Evolutionary conservation across 441 rosid species (phyloP).

Genomic region (Aleurites moluccanus): DNA sequence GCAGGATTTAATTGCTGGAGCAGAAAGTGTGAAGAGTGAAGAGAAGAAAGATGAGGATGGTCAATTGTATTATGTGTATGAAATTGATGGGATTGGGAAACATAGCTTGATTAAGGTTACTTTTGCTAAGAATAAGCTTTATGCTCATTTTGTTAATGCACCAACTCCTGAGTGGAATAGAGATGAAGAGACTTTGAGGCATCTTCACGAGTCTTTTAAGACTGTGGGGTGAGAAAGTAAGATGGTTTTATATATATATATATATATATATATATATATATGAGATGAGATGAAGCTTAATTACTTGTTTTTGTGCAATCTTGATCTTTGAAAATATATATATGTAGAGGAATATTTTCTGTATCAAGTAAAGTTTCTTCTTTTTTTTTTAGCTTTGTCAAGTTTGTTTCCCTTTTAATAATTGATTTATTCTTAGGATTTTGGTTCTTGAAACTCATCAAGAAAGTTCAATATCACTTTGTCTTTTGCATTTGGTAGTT

Average conservation of each 20-base stretch:
- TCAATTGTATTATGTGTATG: slow-evolving; percentile 74
- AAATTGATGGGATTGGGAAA: slow-evolving; percentile 66
- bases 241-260: too few species aligned
- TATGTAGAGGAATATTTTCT: neutral
- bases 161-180: slow-evolving; percentile 81
- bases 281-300: slow-evolving; percentile 7
- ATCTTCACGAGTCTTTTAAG: slow-evolving; percentile 74
- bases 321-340: neutral
- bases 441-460: neutral
- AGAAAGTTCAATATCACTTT: too few species aligned
- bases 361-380: neutral
- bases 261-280: too few species aligned
- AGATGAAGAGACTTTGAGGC: slow-evolving; percentile 68
- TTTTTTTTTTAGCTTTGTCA: neutral
- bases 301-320: neutral
- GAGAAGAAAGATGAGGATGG: slow-evolving; percentile 76
- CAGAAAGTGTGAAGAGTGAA: slow-evolving; percentile 57
- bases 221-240: slow-evolving; percentile 22
- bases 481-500: too few species aligned
- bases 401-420: neutral
- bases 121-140: slow-evolving; percentile 81
- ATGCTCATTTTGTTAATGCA: slow-evolving; percentile 90
- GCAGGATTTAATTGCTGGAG: slow-evolving; percentile 77
- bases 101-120: slow-evolving; percentile 88
- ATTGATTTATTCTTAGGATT: neutral